Percentiles rank a stretch among this genome's conserved stretches.
phyloP scores from a whole-genome alignment of 1,284 basidiomycete species.

The Omphalotus olearius region DNA sequence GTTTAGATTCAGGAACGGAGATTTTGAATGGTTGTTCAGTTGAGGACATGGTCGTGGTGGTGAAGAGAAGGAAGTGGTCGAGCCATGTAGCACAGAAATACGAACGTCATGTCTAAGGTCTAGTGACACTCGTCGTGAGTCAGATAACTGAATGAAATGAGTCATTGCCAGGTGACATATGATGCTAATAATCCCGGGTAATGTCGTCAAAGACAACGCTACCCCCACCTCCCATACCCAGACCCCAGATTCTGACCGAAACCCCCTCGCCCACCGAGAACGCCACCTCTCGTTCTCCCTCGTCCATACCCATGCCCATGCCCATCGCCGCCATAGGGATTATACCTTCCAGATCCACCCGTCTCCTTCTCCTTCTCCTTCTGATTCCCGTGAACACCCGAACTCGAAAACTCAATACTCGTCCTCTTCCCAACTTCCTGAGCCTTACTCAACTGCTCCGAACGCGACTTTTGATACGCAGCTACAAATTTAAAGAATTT shows the following conservation, averaged over 20 bases:
- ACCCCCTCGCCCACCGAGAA: background rate
- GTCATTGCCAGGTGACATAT: too few species aligned
- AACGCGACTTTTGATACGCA: conserved; percentile 40
- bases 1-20: conserved; percentile 32
- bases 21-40: conserved; percentile 38
- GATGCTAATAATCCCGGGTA: too few species aligned
- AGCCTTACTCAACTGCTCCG: conserved; percentile 27
- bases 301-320: background rate
- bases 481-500: too few species aligned
- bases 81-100: too few species aligned
- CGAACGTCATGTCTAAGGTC: too few species aligned
- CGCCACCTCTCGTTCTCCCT: background rate
- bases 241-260: too few species aligned
- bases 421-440: conserved; percentile 25
- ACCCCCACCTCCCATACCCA: too few species aligned
- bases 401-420: conserved; percentile 29
- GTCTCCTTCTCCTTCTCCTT: too few species aligned
- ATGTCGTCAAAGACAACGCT: too few species aligned
- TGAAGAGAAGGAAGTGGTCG: too few species aligned
- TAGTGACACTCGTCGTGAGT: too few species aligned
- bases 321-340: conserved; percentile 6
- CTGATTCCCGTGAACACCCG: background rate
- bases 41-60: conserved; percentile 11
- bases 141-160: too few species aligned
- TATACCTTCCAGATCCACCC: conserved; percentile 1